These are phyloP conservation scores for Pseudocercospora eumusae DNA, from an alignment of 2,329 filamentous ascomycete species.

Conservation along the genomic window DNA sequence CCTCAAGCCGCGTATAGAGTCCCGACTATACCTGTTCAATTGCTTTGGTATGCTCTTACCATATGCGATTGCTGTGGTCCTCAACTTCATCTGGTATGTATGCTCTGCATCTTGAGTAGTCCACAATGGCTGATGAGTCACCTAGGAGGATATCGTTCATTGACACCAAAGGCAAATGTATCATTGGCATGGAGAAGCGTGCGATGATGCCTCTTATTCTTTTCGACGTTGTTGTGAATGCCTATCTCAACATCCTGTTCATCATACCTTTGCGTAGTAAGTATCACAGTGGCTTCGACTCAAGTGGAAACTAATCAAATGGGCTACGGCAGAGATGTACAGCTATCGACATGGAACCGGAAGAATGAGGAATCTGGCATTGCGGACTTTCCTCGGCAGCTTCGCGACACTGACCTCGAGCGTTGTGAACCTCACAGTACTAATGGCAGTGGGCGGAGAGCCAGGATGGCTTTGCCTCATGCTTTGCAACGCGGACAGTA, in stretches of 20 bases:
- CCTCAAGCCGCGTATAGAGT: conserved; percentile 15
- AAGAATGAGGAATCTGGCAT: conserved; percentile 18
- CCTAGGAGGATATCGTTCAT: conserved; percentile 21
- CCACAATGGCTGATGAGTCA: background rate
- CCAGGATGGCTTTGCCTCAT: conserved; percentile 23
- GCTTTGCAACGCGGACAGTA: conserved; percentile 24
- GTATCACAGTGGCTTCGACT: background rate
- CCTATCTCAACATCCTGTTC: conserved; percentile 23
- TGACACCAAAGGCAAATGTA: conserved; percentile 17
- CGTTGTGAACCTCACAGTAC: conserved; percentile 22
- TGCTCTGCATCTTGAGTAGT: background rate
- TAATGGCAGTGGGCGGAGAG: conserved; percentile 20
- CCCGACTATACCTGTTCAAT: conserved; percentile 22
- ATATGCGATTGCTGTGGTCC: conserved; percentile 17
- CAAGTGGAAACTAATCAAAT: background rate
- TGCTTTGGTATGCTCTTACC: conserved; percentile 25
- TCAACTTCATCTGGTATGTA: conserved; percentile 23
- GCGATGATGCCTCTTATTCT: conserved; percentile 21
- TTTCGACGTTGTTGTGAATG: conserved; percentile 23
- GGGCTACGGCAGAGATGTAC: conserved; percentile 17
- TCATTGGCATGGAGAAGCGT: conserved; percentile 18
- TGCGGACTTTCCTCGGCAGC: conserved; percentile 23
- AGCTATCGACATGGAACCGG: conserved; percentile 22
- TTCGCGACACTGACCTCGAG: conserved; percentile 21
- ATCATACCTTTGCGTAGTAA: conserved; percentile 22